Evolutionary conservation across 331 rosid species (phyloP).

Genomic region (Malus hybrid): DNA sequence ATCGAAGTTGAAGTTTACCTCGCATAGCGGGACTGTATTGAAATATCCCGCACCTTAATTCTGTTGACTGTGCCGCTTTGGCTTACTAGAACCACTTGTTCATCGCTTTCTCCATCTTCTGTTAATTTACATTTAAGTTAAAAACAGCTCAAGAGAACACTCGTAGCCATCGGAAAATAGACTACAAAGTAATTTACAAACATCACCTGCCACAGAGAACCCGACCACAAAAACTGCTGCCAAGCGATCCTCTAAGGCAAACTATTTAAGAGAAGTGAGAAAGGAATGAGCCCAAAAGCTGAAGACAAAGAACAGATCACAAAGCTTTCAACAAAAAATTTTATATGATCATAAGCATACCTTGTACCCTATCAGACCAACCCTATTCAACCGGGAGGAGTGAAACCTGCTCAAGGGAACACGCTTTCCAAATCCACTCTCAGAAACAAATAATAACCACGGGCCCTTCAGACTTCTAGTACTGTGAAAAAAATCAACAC

Average conservation of each 20-base stretch:
- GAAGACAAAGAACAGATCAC: neutral
- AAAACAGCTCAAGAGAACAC: neutral
- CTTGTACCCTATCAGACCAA: conserved; percentile 96
- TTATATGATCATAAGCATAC: conserved; percentile 24
- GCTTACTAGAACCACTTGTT: conserved; percentile 95
- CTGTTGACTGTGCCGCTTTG: conserved; percentile 97
- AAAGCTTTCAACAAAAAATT: neutral
- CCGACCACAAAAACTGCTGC: conserved; percentile 95
- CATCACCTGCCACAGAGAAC: conserved; percentile 70
- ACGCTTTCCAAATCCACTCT: conserved; percentile 89
- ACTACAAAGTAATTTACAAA: neutral
- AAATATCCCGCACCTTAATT: conserved; percentile 91
- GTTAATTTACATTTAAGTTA: conserved; percentile 1
- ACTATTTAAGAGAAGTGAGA: conserved; percentile 29
- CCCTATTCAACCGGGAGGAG: conserved; percentile 62
- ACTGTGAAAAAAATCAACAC: conserved; percentile 20
- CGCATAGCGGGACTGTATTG: conserved; percentile 90
- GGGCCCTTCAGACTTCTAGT: conserved; percentile 55
- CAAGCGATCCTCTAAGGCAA: conserved; percentile 73
- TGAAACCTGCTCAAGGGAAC: conserved; percentile 86
- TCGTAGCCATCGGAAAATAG: neutral
- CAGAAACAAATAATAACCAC: conserved; percentile 94
- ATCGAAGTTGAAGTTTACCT: conserved; percentile 39
- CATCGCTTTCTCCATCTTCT: conserved; percentile 98
- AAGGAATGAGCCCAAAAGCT: neutral